phyloP scores from a whole-genome alignment of 2,329 filamentous ascomycete species.

The Colletotrichum zoysiae region DNA sequence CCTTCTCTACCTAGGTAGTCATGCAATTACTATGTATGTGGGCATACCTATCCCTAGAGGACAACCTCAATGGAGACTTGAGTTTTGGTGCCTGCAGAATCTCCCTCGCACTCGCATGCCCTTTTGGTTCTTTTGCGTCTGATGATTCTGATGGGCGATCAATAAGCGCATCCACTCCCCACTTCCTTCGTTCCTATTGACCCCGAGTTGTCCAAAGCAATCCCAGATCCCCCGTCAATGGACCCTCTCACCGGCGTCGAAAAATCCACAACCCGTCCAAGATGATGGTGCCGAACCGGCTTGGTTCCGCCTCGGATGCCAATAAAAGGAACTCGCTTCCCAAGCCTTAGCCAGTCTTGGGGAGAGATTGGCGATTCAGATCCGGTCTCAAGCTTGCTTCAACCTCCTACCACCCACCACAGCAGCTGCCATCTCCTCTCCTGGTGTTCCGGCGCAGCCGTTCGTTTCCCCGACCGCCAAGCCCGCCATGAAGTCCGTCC shows the following conservation, averaged over 20 bases:
- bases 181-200: constrained; percentile 30
- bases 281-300: constrained; percentile 28
- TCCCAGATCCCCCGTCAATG: constrained; percentile 15
- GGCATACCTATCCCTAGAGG: background rate
- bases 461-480: constrained; percentile 10
- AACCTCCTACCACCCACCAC: background rate
- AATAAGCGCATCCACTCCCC: constrained; percentile 17
- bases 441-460: constrained; percentile 21
- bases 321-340: constrained; percentile 21
- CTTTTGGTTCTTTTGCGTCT: constrained; percentile 12
- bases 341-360: constrained; percentile 7
- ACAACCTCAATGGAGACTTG: constrained; percentile 26
- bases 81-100: background rate
- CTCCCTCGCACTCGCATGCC: constrained; percentile 26
- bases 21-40: too few species aligned
- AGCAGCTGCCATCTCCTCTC: background rate
- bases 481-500: constrained; percentile 35
- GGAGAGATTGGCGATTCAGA: constrained; percentile 29
- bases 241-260: background rate
- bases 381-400: constrained; percentile 33
- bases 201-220: constrained; percentile 24
- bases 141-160: constrained; percentile 20
- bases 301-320: constrained; percentile 23
- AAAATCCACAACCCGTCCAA: background rate
- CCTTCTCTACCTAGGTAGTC: too few species aligned